A percentile compares a stretch with the other conserved stretches of the same genome.
These are phyloP conservation scores for Rhododendron simsii DNA, from an alignment of 148 eudicot genomes.

Conservation along the genomic window DNA sequence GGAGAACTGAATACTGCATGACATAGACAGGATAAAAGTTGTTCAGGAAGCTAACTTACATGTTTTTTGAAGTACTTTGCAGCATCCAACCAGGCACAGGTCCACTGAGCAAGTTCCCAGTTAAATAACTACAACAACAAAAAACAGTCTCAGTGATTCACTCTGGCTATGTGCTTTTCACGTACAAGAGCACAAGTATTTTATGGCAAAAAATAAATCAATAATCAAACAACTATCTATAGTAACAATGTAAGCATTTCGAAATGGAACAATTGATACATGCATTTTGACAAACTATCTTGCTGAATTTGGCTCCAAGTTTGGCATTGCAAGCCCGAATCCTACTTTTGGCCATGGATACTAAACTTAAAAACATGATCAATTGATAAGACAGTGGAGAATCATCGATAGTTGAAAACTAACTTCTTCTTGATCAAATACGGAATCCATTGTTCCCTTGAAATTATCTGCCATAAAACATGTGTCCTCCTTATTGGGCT, in stretches of 20 bases:
- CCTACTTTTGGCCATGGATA: neutral
- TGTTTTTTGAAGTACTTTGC: neutral
- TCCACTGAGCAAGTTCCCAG: constrained; percentile 27
- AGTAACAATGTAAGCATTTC: neutral
- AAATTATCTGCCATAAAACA: neutral
- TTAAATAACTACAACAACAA: constrained; percentile 7
- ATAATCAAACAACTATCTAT: neutral
- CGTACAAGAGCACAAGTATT: neutral
- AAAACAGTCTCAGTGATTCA: neutral
- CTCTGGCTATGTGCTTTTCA: neutral
- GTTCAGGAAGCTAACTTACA: constrained; percentile 13
- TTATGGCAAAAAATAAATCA: neutral
- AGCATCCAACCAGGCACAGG: constrained; percentile 23
- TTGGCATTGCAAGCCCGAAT: neutral
- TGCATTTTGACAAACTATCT: neutral
- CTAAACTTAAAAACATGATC: neutral
- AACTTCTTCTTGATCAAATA: neutral
- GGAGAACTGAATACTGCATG: neutral
- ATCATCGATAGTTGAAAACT: neutral
- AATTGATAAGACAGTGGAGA: neutral
- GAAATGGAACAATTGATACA: neutral
- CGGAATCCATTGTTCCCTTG: neutral
- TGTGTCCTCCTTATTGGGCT: neutral
- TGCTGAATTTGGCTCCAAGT: neutral
- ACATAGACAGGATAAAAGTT: neutral